Evolutionary conservation across 2,329 filamentous ascomycete species (phyloP), one percentile per base, ranked within the genome.

Genomic region (Colletotrichum navitas): DNA sequence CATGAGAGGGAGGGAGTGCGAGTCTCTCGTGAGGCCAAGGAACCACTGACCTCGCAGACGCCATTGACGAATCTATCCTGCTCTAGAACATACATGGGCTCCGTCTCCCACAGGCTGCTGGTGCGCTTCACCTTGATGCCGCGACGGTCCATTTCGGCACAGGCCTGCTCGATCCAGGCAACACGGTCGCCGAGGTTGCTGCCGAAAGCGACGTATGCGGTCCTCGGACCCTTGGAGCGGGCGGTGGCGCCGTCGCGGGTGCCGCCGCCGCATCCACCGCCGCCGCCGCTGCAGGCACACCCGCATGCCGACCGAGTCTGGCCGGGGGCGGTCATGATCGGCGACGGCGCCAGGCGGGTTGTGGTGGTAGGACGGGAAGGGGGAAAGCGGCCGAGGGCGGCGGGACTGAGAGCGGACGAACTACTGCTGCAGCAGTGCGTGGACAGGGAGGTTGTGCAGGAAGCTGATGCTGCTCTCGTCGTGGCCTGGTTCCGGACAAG

Each of bases 81-180:
- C 74, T 98, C 92, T 74, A 93, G 84, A 74, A 98, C 93, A 81
- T 99, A 99, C 96, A 99, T 99, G 29, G 96, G 94, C 76, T 94
- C 91, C 4, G 95, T 99, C 83, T 98, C 94, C 88, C 96, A 99
- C 3, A 99, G 85, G 73, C 91, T 92, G 80, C 95, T 98, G 0
- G 95, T 97, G 76, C 91, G 87, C 77, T 90, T 87, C 49, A 99
- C 88, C 64, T 83, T 89, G 78, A 98, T 94, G 43, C 90, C 91
- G 29, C 89, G 86, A 55, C 86, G 84, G 74, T 93, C 90, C 90
- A 99, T 94, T 78, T 92, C 89, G 55, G 85, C 86, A 79, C 94
- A 95, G 0, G 96, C 95, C 76, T 88, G 86, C 80, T 98, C 94
- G 74, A 99, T 97, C 88, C 92, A 93, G 52, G 86, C 88, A 63